Conservation (phyloP, 73 alveolate genomes). For the Effrenium voratum region DNA sequence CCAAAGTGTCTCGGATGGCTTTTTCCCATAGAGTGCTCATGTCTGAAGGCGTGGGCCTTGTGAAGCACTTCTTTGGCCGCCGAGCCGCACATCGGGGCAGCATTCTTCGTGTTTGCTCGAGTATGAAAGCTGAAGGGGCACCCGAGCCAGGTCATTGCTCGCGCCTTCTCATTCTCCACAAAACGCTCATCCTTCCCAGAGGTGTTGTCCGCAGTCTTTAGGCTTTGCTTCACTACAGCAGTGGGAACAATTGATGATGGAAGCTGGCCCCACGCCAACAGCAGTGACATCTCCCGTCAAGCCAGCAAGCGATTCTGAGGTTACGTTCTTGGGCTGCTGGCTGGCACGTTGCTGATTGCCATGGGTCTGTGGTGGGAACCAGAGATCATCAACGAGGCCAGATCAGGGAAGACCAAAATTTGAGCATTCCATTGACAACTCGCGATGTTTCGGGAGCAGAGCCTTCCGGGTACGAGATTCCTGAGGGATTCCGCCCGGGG, state of each 20-base stretch:
- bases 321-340: neutral
- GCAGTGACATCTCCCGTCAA: too few relatives aligned
- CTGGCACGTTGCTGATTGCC: neutral
- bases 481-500: constrained; percentile 47
- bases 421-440: neutral
- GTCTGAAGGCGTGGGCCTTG: constrained; percentile 5
- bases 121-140: too few relatives aligned
- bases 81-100: too few relatives aligned
- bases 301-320: neutral
- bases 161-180: too few relatives aligned
- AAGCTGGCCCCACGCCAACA: too few relatives aligned
- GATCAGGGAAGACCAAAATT: too few relatives aligned
- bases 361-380: constrained; percentile 81
- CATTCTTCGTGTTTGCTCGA: too few relatives aligned
- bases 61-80: constrained; percentile 34
- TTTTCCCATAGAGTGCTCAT: neutral
- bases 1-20: neutral
- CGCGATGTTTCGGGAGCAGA: too few relatives aligned
- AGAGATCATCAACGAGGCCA: constrained; percentile 46
- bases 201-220: neutral
- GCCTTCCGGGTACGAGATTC: too few relatives aligned
- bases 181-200: neutral
- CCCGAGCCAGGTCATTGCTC: too few relatives aligned
- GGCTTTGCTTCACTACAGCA: neutral
- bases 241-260: too few relatives aligned